A percentile compares a stretch with the other conserved stretches of the same genome.
Evolutionary conservation across 257 asterid genomes (phyloP).

Genomic region (Catharanthus roseus): DNA sequence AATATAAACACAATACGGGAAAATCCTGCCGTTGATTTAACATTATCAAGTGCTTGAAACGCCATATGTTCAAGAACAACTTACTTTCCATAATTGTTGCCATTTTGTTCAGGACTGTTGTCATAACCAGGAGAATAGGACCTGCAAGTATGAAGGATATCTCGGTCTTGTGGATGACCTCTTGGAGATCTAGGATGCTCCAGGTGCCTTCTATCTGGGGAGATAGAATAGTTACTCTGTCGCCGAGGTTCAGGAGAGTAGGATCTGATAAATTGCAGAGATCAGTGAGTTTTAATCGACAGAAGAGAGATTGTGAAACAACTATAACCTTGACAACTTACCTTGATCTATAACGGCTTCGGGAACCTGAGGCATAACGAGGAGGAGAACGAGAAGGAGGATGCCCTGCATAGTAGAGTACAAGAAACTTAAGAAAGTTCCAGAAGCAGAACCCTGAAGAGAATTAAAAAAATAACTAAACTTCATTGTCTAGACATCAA

Average conservation of each 20-base stretch:
- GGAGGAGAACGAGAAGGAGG: constrained; percentile 35
- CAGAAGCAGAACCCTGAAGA: no score
- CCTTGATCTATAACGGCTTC: constrained; percentile 30
- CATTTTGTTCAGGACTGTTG: constrained; percentile 15
- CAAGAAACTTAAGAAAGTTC: no score
- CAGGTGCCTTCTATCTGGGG: constrained; percentile 28
- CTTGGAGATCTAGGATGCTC: constrained; percentile 25
- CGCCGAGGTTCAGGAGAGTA: constrained; percentile 28
- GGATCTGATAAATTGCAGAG: constrained; percentile 19
- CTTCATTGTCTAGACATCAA: not conserved
- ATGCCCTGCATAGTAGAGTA: constrained; percentile 17
- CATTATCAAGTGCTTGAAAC: not conserved
- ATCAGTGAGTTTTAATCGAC: not conserved
- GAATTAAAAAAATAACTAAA: not conserved
- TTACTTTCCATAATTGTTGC: constrained; percentile 18
- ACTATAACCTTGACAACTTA: constrained; percentile 1
- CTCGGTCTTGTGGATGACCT: constrained; percentile 17
- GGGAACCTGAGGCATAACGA: constrained; percentile 28
- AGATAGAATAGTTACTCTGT: constrained; percentile 20
- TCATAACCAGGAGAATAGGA: constrained; percentile 23
- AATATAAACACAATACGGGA: no score
- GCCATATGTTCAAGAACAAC: not conserved
- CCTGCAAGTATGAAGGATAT: constrained; percentile 10
- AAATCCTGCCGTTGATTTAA: no score
- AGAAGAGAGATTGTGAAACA: not conserved